Conservation (phyloP, 225 moss, liverwort and hornwort species). For the Physcomitrellopsis africana region DNA sequence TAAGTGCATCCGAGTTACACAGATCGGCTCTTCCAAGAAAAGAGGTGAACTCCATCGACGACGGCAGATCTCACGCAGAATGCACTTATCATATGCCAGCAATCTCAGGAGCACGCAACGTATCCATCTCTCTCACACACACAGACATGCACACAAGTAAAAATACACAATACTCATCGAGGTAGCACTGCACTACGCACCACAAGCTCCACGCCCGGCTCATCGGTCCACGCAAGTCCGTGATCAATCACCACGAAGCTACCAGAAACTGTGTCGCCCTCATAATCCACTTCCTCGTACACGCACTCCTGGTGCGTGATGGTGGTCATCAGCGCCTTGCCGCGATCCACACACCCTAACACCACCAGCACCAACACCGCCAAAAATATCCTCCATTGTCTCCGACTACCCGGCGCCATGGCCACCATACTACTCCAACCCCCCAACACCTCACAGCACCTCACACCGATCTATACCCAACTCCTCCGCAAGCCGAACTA, state of each 20-base stretch:
- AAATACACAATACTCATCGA: not conserved
- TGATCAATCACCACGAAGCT: slow-evolving; percentile 82
- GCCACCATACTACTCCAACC: not conserved
- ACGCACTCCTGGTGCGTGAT: slow-evolving; percentile 70
- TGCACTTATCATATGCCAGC: not conserved
- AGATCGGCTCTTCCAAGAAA: not conserved
- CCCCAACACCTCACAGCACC: not conserved
- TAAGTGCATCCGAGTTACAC: not conserved
- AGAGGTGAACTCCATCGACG: not conserved
- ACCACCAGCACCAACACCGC: slow-evolving; percentile 30
- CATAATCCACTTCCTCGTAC: slow-evolving; percentile 63
- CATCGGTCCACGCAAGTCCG: slow-evolving; percentile 53
- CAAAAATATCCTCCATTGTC: slow-evolving; percentile 33
- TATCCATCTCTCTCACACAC: not conserved
- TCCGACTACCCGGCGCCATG: slow-evolving; percentile 30
- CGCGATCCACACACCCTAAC: slow-evolving; percentile 30
- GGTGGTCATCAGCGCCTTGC: slow-evolving; percentile 57
- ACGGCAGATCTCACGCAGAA: not conserved
- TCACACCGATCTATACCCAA: not conserved
- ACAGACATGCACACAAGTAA: not conserved
- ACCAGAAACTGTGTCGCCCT: slow-evolving; percentile 66
- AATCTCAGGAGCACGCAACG: not conserved
- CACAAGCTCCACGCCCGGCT: slow-evolving; percentile 75
- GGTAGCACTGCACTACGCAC: slow-evolving; percentile 33
- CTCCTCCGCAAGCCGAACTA: not conserved